Evolutionary conservation across 2,329 filamentous ascomycete genomes (phyloP).

Genomic region (Colletotrichum sp.): DNA sequence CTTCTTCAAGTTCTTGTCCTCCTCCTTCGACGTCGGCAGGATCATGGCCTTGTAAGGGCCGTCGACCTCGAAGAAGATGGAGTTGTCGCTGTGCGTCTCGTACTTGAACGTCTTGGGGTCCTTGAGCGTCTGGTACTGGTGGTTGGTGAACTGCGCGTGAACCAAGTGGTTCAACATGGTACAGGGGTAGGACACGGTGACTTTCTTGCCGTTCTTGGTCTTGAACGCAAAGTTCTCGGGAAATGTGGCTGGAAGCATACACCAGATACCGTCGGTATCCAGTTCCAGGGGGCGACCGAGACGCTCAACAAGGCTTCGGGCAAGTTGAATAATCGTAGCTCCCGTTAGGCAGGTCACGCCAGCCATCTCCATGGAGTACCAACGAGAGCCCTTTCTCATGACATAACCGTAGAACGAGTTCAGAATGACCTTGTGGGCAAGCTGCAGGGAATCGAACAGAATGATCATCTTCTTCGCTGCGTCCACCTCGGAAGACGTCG

Average conservation of each 20-base stretch:
- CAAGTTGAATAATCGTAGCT: slow-evolving; percentile 96
- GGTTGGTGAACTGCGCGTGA: slow-evolving; percentile 92
- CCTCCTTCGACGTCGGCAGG: slow-evolving; percentile 94
- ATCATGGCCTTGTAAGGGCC: slow-evolving; percentile 98
- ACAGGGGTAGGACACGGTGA: slow-evolving; percentile 96
- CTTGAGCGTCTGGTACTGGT: slow-evolving; percentile 91
- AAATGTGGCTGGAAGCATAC: slow-evolving; percentile 94
- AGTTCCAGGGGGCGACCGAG: slow-evolving; percentile 92
- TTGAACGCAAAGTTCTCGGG: slow-evolving; percentile 97
- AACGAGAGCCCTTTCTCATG: slow-evolving; percentile 97
- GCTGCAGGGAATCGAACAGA: slow-evolving; percentile 91
- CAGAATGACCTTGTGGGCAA: slow-evolving; percentile 98
- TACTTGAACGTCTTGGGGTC: slow-evolving; percentile 86
- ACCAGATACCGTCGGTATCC: slow-evolving; percentile 99
- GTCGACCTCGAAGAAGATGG: slow-evolving; percentile 99
- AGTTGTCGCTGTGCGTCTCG: slow-evolving; percentile 97
- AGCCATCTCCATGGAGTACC: slow-evolving; percentile 99
- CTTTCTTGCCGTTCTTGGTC: slow-evolving; percentile 93
- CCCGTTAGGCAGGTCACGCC: slow-evolving; percentile 97
- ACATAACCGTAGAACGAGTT: slow-evolving; percentile 99
- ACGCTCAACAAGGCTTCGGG: slow-evolving; percentile 88
- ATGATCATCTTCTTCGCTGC: slow-evolving; percentile 99
- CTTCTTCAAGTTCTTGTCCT: slow-evolving; percentile 99
- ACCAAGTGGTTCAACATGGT: slow-evolving; percentile 99
- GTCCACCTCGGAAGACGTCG: slow-evolving; percentile 78